These are phyloP conservation scores for Neopestalotiopsis rosae DNA, from an alignment of 2,329 filamentous ascomycete genomes.

Conservation along the genomic window DNA sequence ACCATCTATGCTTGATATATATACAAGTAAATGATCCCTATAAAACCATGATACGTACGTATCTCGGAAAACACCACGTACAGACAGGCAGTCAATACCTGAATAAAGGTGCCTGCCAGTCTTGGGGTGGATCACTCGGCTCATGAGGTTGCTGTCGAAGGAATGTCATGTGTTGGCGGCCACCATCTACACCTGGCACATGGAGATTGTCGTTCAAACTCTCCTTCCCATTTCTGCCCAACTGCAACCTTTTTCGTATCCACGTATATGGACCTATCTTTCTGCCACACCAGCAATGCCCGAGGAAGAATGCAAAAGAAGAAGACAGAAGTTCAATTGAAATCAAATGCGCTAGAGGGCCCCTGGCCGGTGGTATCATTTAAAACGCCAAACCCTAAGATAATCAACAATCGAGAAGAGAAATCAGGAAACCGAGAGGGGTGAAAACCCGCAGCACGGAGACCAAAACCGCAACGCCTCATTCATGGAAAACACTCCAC, in stretches of 20 bases:
- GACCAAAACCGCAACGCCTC: not conserved
- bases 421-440: not conserved
- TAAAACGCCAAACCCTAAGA: not conserved
- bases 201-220: too few species aligned
- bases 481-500: not conserved
- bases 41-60: not conserved
- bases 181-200: too few species aligned
- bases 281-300: not conserved
- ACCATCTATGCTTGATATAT: too few species aligned
- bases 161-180: too few species aligned
- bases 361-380: conserved; percentile 12
- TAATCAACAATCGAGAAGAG: not conserved
- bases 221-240: not conserved
- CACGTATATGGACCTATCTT: not conserved
- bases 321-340: too few species aligned
- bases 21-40: too few species aligned
- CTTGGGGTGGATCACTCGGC: too few species aligned
- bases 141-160: too few species aligned
- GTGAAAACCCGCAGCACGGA: not conserved
- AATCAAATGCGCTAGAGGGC: conserved; percentile 5
- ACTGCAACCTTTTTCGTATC: not conserved
- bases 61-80: too few species aligned
- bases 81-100: too few species aligned
- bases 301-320: not conserved
- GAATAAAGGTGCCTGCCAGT: too few species aligned